Evolutionary conservation across 495 filamentous ascomycete species (phyloP), one percentile per base, ranked within the genome.

Genomic region (Trichoderma parareesei): DNA sequence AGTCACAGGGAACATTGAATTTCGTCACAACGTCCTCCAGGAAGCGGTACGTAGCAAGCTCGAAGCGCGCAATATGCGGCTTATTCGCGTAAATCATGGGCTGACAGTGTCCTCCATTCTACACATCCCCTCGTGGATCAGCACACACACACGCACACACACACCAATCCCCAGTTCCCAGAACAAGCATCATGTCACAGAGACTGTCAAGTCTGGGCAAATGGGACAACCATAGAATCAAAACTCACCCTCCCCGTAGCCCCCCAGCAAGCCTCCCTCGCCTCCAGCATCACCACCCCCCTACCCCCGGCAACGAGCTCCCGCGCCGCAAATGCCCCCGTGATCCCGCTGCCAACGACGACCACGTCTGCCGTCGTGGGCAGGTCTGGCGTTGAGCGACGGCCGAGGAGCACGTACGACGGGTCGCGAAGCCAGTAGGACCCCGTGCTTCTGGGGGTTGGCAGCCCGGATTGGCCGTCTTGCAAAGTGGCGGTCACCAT

Each of bases 41-140:
- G 44, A 81, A 75, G 7, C 72, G 60, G 67, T 79, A 85, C 62
- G 87, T 90, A 38, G 73, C 72, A 27, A 90, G 74, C 71, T 92
- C 88, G 71, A 91, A 92, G 2, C 71, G 72, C 10, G 82, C 84
- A 42, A 89, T 76, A 18, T 83, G 72, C 18, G 80, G 75, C 6
- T 71, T 63, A 48, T 74, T 71, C 1, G 74, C 70, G 73, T 87
- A 88, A 57, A 89, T 69, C 0, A 81, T 69, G 7, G 89, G 86
- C 63, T 89, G 86, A 72, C 87, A 90, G 69, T 92, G 88, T 7
- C 89, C 89, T 59, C 89, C 89, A 71, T 92, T 92, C 77, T 85
- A 68, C 5, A 11, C 37, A n/a, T 4, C 46, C 18, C 61, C 57
- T 46, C 20, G 40, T 62, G 42, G 33, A 14, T 53, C 18, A 53